phyloP scores from a whole-genome alignment of 2,329 filamentous ascomycete genomes.

The Emergomyces africanus region DNA sequence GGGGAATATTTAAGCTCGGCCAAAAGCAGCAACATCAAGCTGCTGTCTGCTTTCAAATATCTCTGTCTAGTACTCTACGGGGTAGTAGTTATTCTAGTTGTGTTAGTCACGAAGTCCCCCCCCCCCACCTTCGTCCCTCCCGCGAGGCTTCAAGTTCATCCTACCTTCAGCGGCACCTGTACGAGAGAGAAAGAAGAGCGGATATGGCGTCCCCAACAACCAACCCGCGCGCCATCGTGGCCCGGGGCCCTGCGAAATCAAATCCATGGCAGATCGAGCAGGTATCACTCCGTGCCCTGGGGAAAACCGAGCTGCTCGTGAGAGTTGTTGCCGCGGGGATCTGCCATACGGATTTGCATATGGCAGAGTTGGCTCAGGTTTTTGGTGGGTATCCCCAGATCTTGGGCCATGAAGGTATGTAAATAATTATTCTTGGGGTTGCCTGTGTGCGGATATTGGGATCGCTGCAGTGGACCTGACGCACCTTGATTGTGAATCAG shows the following conservation, averaged over 20 bases:
- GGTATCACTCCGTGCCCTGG: slow-evolving; percentile 1
- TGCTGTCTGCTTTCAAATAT: no score
- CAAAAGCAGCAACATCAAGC: no score
- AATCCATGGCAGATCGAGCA: background rate
- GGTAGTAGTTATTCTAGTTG: no score
- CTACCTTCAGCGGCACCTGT: no score
- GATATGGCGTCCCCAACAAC: background rate
- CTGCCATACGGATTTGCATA: slow-evolving; percentile 24
- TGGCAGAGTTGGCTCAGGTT: slow-evolving; percentile 13
- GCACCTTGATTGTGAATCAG: slow-evolving; percentile 15
- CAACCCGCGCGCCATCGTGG: background rate
- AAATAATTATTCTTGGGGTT: background rate
- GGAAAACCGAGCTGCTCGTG: slow-evolving; percentile 18
- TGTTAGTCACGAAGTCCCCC: no score
- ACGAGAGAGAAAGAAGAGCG: background rate
- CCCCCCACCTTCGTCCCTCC: no score
- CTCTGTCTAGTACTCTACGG: no score
- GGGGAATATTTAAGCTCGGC: no score
- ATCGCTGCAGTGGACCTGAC: background rate
- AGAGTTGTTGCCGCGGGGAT: slow-evolving; percentile 23
- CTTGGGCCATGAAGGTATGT: slow-evolving; percentile 12
- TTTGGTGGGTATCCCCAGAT: background rate
- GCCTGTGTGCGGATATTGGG: no score
- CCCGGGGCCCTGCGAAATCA: background rate
- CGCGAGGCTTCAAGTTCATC: no score